Conservation (phyloP, 2,329 filamentous ascomycete species). For the Cladosporium sp. region DNA sequence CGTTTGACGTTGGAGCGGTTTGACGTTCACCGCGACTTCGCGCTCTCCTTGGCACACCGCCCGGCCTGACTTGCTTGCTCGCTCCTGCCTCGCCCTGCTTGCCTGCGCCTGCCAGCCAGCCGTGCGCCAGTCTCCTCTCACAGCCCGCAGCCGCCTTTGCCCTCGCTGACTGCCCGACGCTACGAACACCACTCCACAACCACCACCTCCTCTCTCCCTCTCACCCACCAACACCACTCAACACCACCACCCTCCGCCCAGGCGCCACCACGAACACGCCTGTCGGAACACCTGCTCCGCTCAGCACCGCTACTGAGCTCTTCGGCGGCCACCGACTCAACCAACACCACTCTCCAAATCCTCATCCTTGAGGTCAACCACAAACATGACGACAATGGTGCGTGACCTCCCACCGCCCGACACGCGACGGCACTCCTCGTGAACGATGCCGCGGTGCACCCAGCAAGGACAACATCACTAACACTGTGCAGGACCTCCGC, state of each 20-base stretch:
- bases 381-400: constrained; percentile 62
- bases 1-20: neutral
- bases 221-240: neutral
- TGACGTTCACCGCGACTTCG: neutral
- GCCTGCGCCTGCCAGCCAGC: neutral
- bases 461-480: constrained; percentile 26
- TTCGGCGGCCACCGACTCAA: neutral
- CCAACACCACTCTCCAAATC: constrained; percentile 14
- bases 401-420: constrained; percentile 31
- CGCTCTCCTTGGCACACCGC: neutral
- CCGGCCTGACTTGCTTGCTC: neutral
- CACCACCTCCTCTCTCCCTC: neutral
- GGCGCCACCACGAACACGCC: neutral
- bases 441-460: neutral
- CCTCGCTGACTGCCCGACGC: neutral
- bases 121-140: constrained; percentile 7
- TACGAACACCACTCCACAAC: neutral
- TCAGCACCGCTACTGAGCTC: constrained; percentile 14
- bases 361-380: constrained; percentile 24
- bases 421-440: constrained; percentile 10
- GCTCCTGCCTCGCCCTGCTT: constrained; percentile 1
- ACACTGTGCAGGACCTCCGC: constrained; percentile 73
- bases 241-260: neutral
- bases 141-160: constrained; percentile 5
- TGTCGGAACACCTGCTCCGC: neutral